Evolutionary conservation across 257 asterid species (phyloP), one percentile per base, ranked within the genome.

Genomic region (Forsythia viridissima): DNA sequence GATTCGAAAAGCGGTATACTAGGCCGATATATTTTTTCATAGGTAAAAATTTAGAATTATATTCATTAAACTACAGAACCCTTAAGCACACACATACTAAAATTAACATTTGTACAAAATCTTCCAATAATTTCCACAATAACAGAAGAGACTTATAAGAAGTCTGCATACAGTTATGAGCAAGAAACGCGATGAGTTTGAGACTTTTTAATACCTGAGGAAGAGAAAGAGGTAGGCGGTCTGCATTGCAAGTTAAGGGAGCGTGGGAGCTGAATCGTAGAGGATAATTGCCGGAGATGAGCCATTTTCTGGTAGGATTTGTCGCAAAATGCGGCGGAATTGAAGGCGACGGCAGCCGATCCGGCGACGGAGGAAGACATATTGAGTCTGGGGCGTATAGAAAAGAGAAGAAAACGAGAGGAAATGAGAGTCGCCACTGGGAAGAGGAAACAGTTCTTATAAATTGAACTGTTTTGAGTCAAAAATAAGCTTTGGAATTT

Each of bases 311-410:
- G 86, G 75, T 6, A 63, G 5, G 70, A 10, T 24, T 63, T 63
- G 37, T 81, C 77, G 72, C 85, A 84, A 79, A 80, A 37, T 13
- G 79, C 85, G 44, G 83, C 57, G 65, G 90, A 73, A 66, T 72
- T 82, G 84, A 83, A 79, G 61, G 92, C 79, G 52, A 81, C 87
- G 39, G 84, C 68, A 71, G 97, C 85, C 39, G 96, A 90, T 83
- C 94, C 96, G 13, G 91, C 84, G 52, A 87, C 88, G 40, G 87
- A 73, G 76, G 91, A 82, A 78, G 97, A 87, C 86, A 89, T 63
- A 63, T 72, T 8, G 72, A 71, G 16, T 18, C 41, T 37, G 6
- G 63, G 7, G 63, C n/a, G 30, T 21, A 24, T 11, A 68, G 68
- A 81, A 67, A 34, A 4, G 2, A 75, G 37, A 76, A 72, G 40